Base-by-base conservation (phyloP, 441 rosid species). In the Brassica balearica region DNA sequence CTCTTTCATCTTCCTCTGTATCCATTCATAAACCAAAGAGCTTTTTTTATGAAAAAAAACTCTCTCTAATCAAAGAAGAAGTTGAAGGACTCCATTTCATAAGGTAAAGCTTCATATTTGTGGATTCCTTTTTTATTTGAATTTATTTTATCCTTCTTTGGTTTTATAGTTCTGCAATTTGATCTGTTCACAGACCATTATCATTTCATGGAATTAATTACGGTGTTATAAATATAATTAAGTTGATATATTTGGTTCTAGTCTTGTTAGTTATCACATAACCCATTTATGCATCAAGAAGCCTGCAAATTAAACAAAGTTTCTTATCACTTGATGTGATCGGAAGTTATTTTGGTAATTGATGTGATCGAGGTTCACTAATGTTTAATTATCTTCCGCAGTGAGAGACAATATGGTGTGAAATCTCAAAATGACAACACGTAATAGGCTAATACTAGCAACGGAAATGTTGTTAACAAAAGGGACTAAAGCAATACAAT, bases 1-100 rank as follows among this genome's bases (percentile, higher is more conserved):
- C 78, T 36, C 51, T 69, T 74, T 48, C 8, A 69, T 48, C n/a
- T 66, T 72, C 77, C 46, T 72, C 69, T 66, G 12, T 78, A 58
- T 78, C 73, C 64, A 59, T 72, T 46, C 69, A 20, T 55, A 19
- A 71, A 25, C 6, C 59, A 15, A 15, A 53, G 3, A 53, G n/a
- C 46, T 38, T 38, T 38, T 29, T 29, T 38, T 36, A 38, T 38
- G 46, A 2, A 38, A 38, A 36, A 36, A 38, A 38, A 8, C 46
- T 38, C 46, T 38, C 4, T 38, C 46, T 38, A 38, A 38, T 38
- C 51, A 43, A 43, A 43, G 14, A 11, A 43, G 51, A 43, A 43
- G 51, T 43, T 43, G 6, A 51, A 51, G 56, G 17, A n/a, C 56
- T 14, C 19, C 19, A 48, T 51, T 51, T 51, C 56, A 51, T 51